These are phyloP conservation scores for Oligophagozyma castellii DNA, from an alignment of 1,139 yeast species.

Conservation along the genomic window DNA sequence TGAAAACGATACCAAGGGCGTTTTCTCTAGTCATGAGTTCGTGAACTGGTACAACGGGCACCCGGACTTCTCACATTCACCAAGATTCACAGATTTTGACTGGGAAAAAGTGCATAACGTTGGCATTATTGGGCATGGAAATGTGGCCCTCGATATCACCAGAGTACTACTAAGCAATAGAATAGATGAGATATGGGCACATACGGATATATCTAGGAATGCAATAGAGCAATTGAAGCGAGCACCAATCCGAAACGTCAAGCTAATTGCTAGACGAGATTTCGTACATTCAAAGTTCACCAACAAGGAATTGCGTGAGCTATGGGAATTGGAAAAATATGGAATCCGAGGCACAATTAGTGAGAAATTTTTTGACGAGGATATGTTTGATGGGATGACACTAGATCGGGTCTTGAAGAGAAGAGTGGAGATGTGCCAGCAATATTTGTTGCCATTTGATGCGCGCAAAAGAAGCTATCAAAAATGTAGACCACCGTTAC, in stretches of 20 bases:
- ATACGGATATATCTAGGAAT: constrained; percentile 58
- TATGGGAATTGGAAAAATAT: constrained; percentile 46
- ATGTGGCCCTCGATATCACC: constrained; percentile 91
- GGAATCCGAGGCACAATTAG: constrained; percentile 46
- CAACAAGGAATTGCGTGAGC: constrained; percentile 80
- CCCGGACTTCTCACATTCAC: constrained; percentile 33
- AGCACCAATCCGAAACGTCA: constrained; percentile 47
- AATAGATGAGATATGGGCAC: constrained; percentile 36
- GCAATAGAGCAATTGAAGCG: constrained; percentile 42
- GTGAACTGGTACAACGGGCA: constrained; percentile 96
- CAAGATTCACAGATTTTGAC: constrained; percentile 25
- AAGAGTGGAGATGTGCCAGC: constrained; percentile 47
- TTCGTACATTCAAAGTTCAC: constrained; percentile 76
- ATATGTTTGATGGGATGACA: constrained; percentile 27
- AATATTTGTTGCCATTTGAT: constrained; percentile 30
- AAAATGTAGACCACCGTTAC: constrained; percentile 14
- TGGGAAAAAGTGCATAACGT: constrained; percentile 50
- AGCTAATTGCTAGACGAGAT: constrained; percentile 78
- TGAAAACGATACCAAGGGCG: constrained; percentile 41
- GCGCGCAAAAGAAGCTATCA: constrained; percentile 18
- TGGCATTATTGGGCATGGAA: constrained; percentile 88
- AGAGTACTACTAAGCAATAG: constrained; percentile 55
- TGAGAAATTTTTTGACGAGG: constrained; percentile 31
- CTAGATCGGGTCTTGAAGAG: constrained; percentile 56
- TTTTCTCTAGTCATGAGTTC: constrained; percentile 72